Evolutionary conservation across 164 flowering plant genomes (phyloP), one percentile per base, ranked within the genome.

Genomic region (Amborella trichopoda): DNA sequence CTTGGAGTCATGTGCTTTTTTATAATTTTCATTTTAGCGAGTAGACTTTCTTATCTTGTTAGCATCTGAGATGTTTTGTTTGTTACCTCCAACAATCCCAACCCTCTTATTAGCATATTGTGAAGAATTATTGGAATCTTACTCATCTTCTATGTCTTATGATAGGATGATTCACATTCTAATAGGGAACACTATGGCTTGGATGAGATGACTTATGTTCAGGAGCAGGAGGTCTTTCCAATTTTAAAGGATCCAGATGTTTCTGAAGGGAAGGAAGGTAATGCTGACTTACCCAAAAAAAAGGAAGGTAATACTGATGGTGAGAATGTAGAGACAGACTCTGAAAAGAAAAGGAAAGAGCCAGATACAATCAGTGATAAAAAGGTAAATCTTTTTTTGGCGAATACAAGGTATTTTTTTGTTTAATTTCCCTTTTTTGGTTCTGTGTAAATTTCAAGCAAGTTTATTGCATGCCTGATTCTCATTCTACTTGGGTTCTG

Each of bases 201-300:
- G 10, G 91, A 82, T 18, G 90, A 84, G 8, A 93, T 88, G 99
- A 72, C 72, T 24, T 88, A 61, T 60, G 48, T 62, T 56, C 12
- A 71, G 56, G 94, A 88, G 53, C 96, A 88, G 52, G 96, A 93
- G 54, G 66, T 93, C 14, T 80, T 88, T 61, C 76, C 83, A 19
- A 48, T 68, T 12, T 5, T 58, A 18, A 48, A 36, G 14, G 59
- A 30, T 61, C 61, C 50, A 26, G 46, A 54, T 49, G 64, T 26
- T 45, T 32, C 40, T 21, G 34, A 6, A 49, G 70, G 52, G 46
- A 54, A 33, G 14, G 55, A 33, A 33, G 16, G 16, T 33, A 33
- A 17, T 33, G n/a, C n/a, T n/a, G n/a, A n/a, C n/a, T n/a, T n/a
- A n/a, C n/a, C n/a, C n/a, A n/a, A n/a, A n/a, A 33, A 33, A 8